Conservation (phyloP, 495 filamentous ascomycete species). For the Neurospora africana region DNA sequence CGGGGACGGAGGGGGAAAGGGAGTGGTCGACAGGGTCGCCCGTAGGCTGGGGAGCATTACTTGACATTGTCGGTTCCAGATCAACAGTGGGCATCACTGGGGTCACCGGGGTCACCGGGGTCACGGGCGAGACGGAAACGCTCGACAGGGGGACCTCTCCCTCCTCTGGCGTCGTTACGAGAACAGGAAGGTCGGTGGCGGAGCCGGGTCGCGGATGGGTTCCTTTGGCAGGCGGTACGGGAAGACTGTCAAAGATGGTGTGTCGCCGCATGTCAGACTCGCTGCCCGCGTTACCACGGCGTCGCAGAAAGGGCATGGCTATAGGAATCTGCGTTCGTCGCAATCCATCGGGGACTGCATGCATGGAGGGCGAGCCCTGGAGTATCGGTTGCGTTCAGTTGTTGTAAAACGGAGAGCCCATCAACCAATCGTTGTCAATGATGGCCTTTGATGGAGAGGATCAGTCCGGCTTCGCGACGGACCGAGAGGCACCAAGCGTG, state of each 20-base stretch:
- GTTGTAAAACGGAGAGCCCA: not conserved
- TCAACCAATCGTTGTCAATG: not conserved
- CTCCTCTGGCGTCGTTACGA: conserved; percentile 12
- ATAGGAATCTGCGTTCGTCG: conserved; percentile 27
- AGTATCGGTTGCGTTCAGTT: not conserved
- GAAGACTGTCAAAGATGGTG: conserved; percentile 26
- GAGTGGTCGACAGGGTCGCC: conserved; percentile 21
- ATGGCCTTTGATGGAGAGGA: not conserved
- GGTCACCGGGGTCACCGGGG: not conserved
- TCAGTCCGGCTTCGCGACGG: not conserved
- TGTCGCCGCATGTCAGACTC: conserved; percentile 40
- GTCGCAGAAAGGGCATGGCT: conserved; percentile 41
- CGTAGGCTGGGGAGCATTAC: conserved; percentile 16
- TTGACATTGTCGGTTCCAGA: conserved; percentile 2
- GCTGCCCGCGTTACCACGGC: conserved; percentile 39
- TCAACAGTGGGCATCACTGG: not conserved
- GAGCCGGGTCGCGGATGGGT: conserved; percentile 10
- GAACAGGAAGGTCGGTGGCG: conserved; percentile 14
- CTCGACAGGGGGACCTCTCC: conserved; percentile 6
- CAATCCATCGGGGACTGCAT: conserved; percentile 29
- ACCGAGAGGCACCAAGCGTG: not conserved
- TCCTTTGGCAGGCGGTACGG: conserved; percentile 17
- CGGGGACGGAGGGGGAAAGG: conserved; percentile 30
- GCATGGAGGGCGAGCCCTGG: conserved; percentile 1
- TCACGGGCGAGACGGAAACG: conserved; percentile 9